These are phyloP conservation scores for Zygosaccharomyces pseudobailii DNA, from an alignment of 1,139 yeast genomes.

Conservation along the genomic window DNA sequence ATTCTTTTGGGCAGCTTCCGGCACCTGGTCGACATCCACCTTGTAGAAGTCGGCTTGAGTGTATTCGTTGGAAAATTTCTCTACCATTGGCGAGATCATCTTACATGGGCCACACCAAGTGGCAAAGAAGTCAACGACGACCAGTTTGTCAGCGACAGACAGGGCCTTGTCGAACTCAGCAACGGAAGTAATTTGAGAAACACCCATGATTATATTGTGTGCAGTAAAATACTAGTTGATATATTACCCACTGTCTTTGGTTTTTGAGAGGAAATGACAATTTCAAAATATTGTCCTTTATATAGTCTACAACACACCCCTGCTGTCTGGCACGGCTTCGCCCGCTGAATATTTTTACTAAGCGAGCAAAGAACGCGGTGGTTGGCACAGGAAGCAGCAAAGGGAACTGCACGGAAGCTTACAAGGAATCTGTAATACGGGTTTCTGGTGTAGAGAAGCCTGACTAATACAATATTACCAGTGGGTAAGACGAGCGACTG, in stretches of 20 bases:
- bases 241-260: too few species aligned
- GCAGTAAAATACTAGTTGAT: too few species aligned
- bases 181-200: slow-evolving; percentile 42
- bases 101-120: slow-evolving; percentile 98
- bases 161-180: slow-evolving; percentile 63
- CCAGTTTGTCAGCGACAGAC: slow-evolving; percentile 51
- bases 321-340: slow-evolving; percentile 1
- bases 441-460: background rate
- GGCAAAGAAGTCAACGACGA: slow-evolving; percentile 89
- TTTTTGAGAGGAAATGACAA: background rate
- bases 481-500: background rate
- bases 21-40: slow-evolving; percentile 77
- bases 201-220: slow-evolving; percentile 34
- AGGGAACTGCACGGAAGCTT: background rate
- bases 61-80: slow-evolving; percentile 60
- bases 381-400: slow-evolving; percentile 3
- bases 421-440: background rate
- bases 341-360: slow-evolving; percentile 7
- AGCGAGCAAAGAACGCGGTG: slow-evolving; percentile 6
- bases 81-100: slow-evolving; percentile 87
- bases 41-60: slow-evolving; percentile 66
- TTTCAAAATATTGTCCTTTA: background rate
- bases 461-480: background rate
- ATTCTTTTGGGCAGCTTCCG: slow-evolving; percentile 68
- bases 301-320: slow-evolving; percentile 4